Evolutionary conservation across 225 moss, liverwort and hornwort species (phyloP).

Genomic region (Marchantia polymorpha): DNA sequence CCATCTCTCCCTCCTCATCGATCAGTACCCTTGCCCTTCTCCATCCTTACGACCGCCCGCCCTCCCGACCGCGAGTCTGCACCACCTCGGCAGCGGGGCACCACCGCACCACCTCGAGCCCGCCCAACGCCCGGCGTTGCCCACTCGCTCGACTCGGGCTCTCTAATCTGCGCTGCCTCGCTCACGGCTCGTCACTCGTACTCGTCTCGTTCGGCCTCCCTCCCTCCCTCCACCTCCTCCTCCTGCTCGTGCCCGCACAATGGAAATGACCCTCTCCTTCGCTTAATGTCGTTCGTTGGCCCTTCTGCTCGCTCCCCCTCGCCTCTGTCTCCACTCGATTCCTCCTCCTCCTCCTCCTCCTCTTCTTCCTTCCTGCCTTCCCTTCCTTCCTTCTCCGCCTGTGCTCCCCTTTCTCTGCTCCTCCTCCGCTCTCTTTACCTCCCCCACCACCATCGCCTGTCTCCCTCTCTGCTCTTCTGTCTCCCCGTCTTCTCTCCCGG

Average conservation of each 20-base stretch:
- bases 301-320: no score
- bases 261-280: background rate
- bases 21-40: slow-evolving; percentile 10
- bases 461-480: background rate
- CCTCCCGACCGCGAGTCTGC: background rate
- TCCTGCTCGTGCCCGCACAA: slow-evolving; percentile 6
- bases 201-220: background rate
- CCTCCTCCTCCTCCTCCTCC: background rate
- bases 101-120: background rate
- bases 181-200: background rate
- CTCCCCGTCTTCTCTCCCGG: background rate
- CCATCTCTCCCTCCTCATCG: slow-evolving; percentile 3
- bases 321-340: no score
- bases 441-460: background rate
- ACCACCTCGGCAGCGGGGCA: no score
- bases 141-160: slow-evolving; percentile 1
- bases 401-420: background rate
- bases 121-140: background rate
- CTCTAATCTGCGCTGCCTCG: slow-evolving; percentile 1
- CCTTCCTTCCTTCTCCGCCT: background rate
- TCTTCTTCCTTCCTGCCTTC: background rate
- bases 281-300: background rate
- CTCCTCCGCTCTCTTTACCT: slow-evolving; percentile 6
- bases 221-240: background rate
- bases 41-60: slow-evolving; percentile 13